Base-by-base conservation (phyloP, 2,329 filamentous ascomycete genomes). In the Ascochyta koolunga region DNA sequence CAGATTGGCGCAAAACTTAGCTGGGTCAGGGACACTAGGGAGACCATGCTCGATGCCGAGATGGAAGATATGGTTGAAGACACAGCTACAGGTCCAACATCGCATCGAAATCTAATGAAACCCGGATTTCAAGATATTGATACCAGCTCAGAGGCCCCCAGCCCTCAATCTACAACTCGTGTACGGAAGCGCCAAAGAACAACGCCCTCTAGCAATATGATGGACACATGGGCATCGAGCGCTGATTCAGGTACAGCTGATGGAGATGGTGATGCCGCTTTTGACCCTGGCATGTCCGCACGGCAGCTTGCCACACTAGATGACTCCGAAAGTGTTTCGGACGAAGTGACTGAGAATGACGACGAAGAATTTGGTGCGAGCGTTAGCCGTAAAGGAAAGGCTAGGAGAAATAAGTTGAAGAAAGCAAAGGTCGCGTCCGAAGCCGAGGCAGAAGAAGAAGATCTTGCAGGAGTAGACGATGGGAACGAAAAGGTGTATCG, bases 401-500 rank as follows among this genome's bases (percentile, higher is more conserved):
- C 61, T 11, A 63, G 66, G 19, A 53, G 52, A 11, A 76, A 72
- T 46, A 64, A 61, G 32, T 19, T 33, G 2, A 75, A 62, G 21
- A 70, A 62, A 37, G 49, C 59, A 6, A 68, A 65, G 15, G 37
- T 54, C 24, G 47, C 57, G 19, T 46, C 62, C n/a, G 53, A 59
- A 13, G 64, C 64, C 3, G 68, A 62, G 13, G 65, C 64, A 9
- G 69, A 71, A 33, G 66, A 73, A 36, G 83, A 86, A 61, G 84
- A 87, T 62, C 73, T 88, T 25, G 79, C 82, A 11, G 83, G 83
- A 2, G 76, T 97, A 18, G 95, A 99, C 66, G 95, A 99, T 72
- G 96, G 95, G 0, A 89, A 96, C 55, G 93, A 97, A 71, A 78
- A 81, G 0, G 81, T 92, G 18, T 99, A 96, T 70, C 89, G 91